Base-by-base conservation (phyloP, 2,329 filamentous ascomycete genomes). In the Cladosporium sp. region DNA sequence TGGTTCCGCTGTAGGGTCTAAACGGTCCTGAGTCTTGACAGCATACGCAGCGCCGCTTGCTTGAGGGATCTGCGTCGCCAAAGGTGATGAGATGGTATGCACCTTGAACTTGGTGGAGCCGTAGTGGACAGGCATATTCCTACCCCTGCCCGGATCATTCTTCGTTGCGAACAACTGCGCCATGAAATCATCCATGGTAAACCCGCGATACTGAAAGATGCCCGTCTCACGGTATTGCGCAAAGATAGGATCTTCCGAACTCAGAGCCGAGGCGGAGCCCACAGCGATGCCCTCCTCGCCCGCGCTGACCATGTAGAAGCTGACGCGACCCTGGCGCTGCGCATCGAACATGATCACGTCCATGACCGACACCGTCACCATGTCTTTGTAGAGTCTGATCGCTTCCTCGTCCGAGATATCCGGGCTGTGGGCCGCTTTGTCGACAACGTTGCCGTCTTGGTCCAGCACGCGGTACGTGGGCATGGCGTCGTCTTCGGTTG, bases 41-140 rank as follows among this genome's bases (percentile, higher is more conserved):
- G 88, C 90, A 60, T 96, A 95, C 1, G 89, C 91, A 5, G 89
- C 89, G 3, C 90, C 91, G 0, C 88, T 81, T 0, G 90, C 90
- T 60, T 96, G 90, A 0, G 90, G 91, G 42, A 96, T 85, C 65
- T 96, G 90, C 0, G 90, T 96, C 15, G 89, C 90, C 13, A 96
- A 72, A 0, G 91, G 85, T 1, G 88, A 95, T 30, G 88, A 88
- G 44, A 96, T 88, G 4, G 90, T 91, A 68, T 95, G 88, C 63
- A 96, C 90, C 60, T 96, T 89, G 51, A 95, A 75, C 56, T 88
- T 84, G 51, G 78, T 82, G 68, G 86, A 90, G 41, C 91, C 91
- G 64, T 97, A 99, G 70, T 99, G 93, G 12, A 97, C 88, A 1
- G 93, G 93, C 93, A 99, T 99, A 63, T 96, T 97, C 56, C 92